phyloP scores from a whole-genome alignment of 768 basidiomycete genomes.

The Leccinum olivaceopallidum region DNA sequence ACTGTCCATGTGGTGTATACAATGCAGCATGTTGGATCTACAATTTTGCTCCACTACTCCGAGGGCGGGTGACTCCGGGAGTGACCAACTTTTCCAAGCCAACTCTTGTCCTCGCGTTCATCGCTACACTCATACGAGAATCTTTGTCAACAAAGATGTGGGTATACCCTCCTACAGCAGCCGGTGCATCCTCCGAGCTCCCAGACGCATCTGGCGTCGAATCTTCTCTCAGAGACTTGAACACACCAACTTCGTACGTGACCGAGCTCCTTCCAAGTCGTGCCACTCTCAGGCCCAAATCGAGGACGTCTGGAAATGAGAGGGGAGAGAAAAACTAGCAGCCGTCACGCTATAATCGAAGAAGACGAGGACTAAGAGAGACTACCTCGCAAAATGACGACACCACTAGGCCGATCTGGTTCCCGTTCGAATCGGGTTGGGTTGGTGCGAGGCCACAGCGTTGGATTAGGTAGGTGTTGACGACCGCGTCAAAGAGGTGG shows the following conservation, averaged over 20 bases:
- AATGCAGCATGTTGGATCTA: conserved; percentile 5
- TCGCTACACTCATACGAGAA: conserved; percentile 56
- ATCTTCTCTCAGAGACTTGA: conserved; percentile 35
- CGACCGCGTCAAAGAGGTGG: conserved; percentile 77
- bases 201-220: conserved; percentile 10
- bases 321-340: conserved; percentile 72
- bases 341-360: neutral
- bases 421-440: conserved; percentile 30
- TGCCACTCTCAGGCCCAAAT: conserved; percentile 67
- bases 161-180: conserved; percentile 61
- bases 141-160: conserved; percentile 78
- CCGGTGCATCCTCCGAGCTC: conserved; percentile 25
- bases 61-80: neutral
- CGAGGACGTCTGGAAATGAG: conserved; percentile 70
- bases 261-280: conserved; percentile 76
- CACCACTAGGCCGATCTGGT: conserved; percentile 73
- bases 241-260: conserved; percentile 78
- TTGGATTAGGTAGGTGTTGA: conserved; percentile 77
- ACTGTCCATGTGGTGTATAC: neutral
- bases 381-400: conserved; percentile 71
- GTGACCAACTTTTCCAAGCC: conserved; percentile 40
- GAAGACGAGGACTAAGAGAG: neutral
- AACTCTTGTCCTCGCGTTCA: conserved; percentile 41
- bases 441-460: conserved; percentile 58
- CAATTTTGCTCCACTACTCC: conserved; percentile 16